phyloP scores from a whole-genome alignment of 2,329 filamentous ascomycete genomes.

The Ophiostoma ips region DNA sequence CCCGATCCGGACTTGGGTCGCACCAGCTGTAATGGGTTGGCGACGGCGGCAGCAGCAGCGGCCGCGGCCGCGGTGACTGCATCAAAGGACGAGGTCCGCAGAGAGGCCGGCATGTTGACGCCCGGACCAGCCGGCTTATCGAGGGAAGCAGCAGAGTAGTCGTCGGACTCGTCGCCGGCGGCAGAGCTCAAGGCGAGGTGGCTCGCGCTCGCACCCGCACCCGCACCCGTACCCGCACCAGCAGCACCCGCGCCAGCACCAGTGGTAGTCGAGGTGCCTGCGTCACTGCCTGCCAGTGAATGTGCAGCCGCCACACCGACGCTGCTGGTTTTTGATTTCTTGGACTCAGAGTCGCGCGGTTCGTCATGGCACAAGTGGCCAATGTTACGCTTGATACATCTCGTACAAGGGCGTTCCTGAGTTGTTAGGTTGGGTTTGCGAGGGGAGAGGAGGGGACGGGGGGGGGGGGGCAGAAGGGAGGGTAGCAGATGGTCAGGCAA shows the following conservation, averaged over 20 bases:
- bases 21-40: conserved; percentile 50
- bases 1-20: conserved; percentile 57
- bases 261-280: neutral
- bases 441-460: neutral
- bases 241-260: neutral
- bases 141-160: conserved; percentile 42
- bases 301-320: conserved; percentile 45
- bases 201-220: neutral
- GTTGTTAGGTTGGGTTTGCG: conserved; percentile 1
- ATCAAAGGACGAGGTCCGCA: conserved; percentile 27
- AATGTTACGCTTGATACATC: conserved; percentile 97
- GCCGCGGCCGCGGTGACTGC: conserved; percentile 12
- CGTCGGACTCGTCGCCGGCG: conserved; percentile 27
- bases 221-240: neutral
- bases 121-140: conserved; percentile 25
- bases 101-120: conserved; percentile 16
- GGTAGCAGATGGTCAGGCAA: neutral
- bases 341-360: conserved; percentile 68
- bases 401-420: conserved; percentile 87
- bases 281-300: conserved; percentile 20
- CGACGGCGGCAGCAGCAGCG: conserved; percentile 11
- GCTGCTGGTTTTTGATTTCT: conserved; percentile 59
- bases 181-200: neutral
- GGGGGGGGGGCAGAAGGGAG: too few species aligned
- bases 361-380: conserved; percentile 97